These are phyloP conservation scores for Saccharomyces hybrid DNA, from an alignment of 1,139 yeast species.

Conservation along the genomic window DNA sequence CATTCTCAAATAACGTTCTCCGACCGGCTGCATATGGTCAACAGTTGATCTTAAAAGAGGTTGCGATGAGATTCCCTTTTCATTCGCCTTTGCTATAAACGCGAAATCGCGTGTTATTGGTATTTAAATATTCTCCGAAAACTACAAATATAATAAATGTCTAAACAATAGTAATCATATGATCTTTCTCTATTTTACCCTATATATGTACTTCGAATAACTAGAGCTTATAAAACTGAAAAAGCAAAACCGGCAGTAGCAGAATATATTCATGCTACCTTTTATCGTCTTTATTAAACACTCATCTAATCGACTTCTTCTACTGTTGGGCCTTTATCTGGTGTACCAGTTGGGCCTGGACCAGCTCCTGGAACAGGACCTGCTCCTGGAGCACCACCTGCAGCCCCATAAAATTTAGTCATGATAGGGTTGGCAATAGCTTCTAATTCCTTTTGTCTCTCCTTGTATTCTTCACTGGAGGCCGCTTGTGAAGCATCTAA, in stretches of 20 bases:
- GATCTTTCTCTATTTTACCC: not conserved
- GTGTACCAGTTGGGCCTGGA: slow-evolving; percentile 44
- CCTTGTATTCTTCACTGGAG: slow-evolving; percentile 73
- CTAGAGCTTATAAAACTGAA: too few relatives aligned
- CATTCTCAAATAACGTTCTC: not conserved
- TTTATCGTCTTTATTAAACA: not conserved
- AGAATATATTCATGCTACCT: not conserved
- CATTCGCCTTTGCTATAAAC: not conserved
- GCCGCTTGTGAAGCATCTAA: slow-evolving; percentile 83
- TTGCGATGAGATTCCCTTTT: too few relatives aligned
- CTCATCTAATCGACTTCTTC: slow-evolving; percentile 56
- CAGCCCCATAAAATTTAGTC: slow-evolving; percentile 55
- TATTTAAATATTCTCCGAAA: too few relatives aligned
- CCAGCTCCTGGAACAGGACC: slow-evolving; percentile 42
- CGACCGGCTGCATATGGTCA: too few relatives aligned
- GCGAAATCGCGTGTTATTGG: not conserved
- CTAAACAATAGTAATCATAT: too few relatives aligned
- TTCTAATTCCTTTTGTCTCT: slow-evolving; percentile 61
- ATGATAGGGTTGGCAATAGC: slow-evolving; percentile 58
- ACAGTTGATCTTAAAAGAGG: too few relatives aligned
- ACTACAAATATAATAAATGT: too few relatives aligned
- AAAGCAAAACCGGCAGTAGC: too few relatives aligned
- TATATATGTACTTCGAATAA: not conserved
- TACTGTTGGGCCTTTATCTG: slow-evolving; percentile 55
- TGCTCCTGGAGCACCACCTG: slow-evolving; percentile 46